Conservation (phyloP, 2,329 filamentous ascomycete genomes). For the Ceratocystis destructans region DNA sequence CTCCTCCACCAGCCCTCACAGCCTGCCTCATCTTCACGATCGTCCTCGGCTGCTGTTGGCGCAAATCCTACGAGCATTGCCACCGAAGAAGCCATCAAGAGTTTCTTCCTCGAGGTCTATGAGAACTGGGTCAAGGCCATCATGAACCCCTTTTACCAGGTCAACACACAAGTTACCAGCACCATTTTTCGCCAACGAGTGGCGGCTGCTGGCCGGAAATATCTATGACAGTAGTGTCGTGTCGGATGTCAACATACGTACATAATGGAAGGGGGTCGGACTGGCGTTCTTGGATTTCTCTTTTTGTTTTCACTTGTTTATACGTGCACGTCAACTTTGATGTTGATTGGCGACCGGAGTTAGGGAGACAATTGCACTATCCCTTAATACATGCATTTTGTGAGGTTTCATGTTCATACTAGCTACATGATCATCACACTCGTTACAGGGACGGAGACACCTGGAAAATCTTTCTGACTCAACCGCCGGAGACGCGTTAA, state of each 20-base stretch:
- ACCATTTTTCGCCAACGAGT: constrained; percentile 74
- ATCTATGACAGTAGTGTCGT: constrained; percentile 41
- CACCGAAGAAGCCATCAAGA: constrained; percentile 88
- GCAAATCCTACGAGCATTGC: constrained; percentile 78
- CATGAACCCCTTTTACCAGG: constrained; percentile 91
- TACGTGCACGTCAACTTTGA: neutral
- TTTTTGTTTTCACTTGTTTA: neutral
- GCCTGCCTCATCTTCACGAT: constrained; percentile 27
- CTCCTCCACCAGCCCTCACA: constrained; percentile 68
- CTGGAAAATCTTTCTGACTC: neutral
- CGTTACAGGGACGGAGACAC: too few species aligned
- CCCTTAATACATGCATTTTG: neutral
- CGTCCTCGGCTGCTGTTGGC: constrained; percentile 56
- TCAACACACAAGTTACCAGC: constrained; percentile 74
- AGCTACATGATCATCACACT: neutral
- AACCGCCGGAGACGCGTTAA: constrained; percentile 6
- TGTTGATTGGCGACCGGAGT: constrained; percentile 5
- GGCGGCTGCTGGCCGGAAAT: constrained; percentile 80
- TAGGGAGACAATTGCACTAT: neutral
- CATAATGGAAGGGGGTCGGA: neutral
- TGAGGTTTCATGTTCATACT: neutral
- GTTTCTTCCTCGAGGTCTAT: constrained; percentile 91
- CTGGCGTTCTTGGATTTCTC: neutral
- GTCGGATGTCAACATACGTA: constrained; percentile 20
- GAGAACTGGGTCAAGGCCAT: constrained; percentile 93